phyloP scores from a whole-genome alignment of 441 rosid species.

The Biscutella laevigata region DNA sequence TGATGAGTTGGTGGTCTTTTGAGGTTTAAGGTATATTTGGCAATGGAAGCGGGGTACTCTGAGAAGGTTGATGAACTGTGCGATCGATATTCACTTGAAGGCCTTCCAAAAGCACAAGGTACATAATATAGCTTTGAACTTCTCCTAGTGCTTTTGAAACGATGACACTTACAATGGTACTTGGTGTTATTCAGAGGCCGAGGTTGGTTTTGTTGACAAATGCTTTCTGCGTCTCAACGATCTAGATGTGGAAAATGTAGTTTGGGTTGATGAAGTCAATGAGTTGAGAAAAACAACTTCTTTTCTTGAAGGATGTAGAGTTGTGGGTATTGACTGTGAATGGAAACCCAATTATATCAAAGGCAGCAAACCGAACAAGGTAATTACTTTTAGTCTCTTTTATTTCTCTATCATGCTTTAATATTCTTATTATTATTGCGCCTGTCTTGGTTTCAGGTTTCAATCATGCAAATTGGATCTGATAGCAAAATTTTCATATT shows the following conservation, averaged over 20 bases:
- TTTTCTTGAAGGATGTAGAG: conserved; percentile 58
- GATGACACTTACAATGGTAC: conserved; percentile 16
- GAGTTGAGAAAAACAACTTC: conserved; percentile 44
- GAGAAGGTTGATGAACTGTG: conserved; percentile 93
- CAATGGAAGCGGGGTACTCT: conserved; percentile 91
- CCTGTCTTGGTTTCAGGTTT: conserved; percentile 62
- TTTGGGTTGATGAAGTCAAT: conserved; percentile 70
- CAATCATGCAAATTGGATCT: conserved; percentile 85
- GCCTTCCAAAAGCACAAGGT: conserved; percentile 63
- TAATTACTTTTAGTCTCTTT: conserved; percentile 18
- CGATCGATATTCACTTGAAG: conserved; percentile 65
- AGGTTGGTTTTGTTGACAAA: conserved; percentile 30
- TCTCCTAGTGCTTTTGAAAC: background rate
- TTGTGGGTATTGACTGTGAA: conserved; percentile 85
- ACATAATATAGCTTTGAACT: conserved; percentile 18
- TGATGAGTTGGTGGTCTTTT: background rate
- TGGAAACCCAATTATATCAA: conserved; percentile 84
- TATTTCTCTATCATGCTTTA: conserved; percentile 7
- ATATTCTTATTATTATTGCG: background rate
- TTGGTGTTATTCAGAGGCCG: conserved; percentile 42
- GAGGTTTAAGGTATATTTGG: conserved; percentile 68
- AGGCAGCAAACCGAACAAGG: conserved; percentile 76
- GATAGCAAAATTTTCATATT: conserved; percentile 64
- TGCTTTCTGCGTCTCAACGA: conserved; percentile 58
- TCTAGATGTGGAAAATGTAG: conserved; percentile 47